Percentiles rank a stretch among this genome's conserved stretches.
Conservation (phyloP, 495 filamentous ascomycete species). For the Sporormia fimetaria region DNA sequence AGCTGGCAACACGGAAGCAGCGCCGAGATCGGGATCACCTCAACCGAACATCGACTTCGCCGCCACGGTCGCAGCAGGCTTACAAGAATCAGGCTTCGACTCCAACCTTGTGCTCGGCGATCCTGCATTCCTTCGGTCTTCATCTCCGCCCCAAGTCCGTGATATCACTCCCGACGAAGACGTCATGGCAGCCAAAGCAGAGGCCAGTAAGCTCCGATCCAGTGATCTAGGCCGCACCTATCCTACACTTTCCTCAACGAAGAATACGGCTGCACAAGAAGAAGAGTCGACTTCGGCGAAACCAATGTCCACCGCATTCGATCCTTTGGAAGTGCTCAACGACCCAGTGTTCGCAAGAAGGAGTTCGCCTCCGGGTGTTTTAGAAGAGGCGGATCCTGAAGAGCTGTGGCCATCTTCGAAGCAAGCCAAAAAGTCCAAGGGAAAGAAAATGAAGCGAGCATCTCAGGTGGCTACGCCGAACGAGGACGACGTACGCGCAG, state of each 20-base stretch:
- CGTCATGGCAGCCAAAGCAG: conserved; percentile 3
- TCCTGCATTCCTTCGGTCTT: conserved; percentile 17
- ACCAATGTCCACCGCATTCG: conserved; percentile 26
- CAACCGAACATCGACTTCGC: conserved; percentile 20
- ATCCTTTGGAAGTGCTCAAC: conserved; percentile 29
- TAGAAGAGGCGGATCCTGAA: conserved; percentile 29
- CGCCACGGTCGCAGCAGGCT: conserved; percentile 19
- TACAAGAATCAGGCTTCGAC: conserved; percentile 24
- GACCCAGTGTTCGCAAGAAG: conserved; percentile 27
- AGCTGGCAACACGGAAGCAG: too few relatives aligned
- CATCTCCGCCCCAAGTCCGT: conserved; percentile 5
- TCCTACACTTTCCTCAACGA: conserved; percentile 11
- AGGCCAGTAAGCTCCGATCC: conserved; percentile 14
- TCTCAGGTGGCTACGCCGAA: conserved; percentile 12
- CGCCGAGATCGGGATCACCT: conserved; percentile 11
- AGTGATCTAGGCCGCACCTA: conserved; percentile 9
- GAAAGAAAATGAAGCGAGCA: conserved; percentile 21
- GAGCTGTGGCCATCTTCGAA: conserved; percentile 24
- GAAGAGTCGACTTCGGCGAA: conserved; percentile 3
- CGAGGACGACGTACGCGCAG: neutral
- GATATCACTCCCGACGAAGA: conserved; percentile 22
- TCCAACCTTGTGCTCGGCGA: conserved; percentile 17
- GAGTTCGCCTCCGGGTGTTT: conserved; percentile 21
- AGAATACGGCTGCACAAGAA: conserved; percentile 1
- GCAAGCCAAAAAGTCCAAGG: conserved; percentile 24